These are phyloP conservation scores for Vinca minor DNA, from an alignment of 257 asterid genomes.

Conservation along the genomic window DNA sequence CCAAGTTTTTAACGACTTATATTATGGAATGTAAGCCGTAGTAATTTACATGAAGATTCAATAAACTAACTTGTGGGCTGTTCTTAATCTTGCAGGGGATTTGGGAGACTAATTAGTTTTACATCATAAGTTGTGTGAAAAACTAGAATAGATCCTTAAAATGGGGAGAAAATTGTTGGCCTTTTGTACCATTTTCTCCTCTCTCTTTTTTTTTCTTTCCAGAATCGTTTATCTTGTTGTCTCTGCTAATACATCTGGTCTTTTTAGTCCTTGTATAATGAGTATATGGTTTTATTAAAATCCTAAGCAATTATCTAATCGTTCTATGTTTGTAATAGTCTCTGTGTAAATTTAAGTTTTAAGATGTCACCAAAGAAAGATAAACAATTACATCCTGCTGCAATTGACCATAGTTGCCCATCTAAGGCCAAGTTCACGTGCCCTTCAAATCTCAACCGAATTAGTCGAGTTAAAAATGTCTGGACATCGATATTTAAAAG, in stretches of 20 bases:
- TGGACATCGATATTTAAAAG: too few relatives aligned
- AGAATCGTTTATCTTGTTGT: conserved; percentile 1
- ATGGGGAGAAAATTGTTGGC: conserved; percentile 1
- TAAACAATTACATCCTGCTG: background rate
- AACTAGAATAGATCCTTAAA: conserved; percentile 3
- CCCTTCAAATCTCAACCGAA: too few relatives aligned
- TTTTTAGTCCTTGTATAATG: conserved; percentile 1
- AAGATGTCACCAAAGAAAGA: too few relatives aligned
- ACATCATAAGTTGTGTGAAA: conserved; percentile 15
- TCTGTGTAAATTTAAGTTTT: too few relatives aligned
- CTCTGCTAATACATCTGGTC: conserved; percentile 7
- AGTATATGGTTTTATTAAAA: background rate
- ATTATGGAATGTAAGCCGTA: too few relatives aligned
- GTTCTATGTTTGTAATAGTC: too few relatives aligned
- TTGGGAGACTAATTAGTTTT: background rate
- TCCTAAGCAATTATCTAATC: background rate
- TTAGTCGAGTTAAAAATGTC: too few relatives aligned
- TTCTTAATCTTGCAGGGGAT: background rate
- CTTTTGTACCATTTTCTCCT: background rate
- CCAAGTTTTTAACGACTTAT: too few relatives aligned
- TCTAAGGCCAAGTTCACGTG: too few relatives aligned
- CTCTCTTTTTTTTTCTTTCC: background rate
- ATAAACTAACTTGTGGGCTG: background rate
- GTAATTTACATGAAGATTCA: background rate
- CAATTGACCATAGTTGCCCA: too few relatives aligned